These are phyloP conservation scores for Aegilops bicornis DNA, from an alignment of 176 grass and related monocot genomes.

Conservation along the genomic window DNA sequence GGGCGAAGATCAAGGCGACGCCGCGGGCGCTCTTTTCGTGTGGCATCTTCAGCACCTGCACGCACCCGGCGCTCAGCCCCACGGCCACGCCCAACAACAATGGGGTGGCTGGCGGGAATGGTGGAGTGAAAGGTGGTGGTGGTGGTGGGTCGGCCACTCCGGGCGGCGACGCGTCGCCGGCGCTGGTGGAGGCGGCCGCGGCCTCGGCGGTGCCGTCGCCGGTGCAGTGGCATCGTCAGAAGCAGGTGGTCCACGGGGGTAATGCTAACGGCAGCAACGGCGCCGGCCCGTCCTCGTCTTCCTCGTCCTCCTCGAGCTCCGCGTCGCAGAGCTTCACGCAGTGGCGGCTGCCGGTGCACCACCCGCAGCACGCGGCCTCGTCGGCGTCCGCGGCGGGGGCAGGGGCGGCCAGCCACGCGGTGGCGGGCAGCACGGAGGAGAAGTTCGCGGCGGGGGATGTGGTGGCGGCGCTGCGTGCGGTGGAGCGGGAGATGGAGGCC, in stretches of 20 bases:
- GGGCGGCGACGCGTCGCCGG: slow-evolving; percentile 30
- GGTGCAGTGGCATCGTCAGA: neutral
- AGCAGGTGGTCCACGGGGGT: neutral
- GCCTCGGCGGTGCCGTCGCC: neutral
- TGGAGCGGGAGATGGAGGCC: slow-evolving; percentile 54
- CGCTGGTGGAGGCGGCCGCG: neutral
- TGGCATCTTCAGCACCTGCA: slow-evolving; percentile 84
- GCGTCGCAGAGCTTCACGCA: slow-evolving; percentile 87
- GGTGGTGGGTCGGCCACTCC: neutral
- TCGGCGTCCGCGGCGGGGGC: neutral
- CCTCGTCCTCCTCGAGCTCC: slow-evolving; percentile 64
- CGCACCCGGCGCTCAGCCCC: slow-evolving; percentile 66
- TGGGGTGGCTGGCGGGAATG: neutral
- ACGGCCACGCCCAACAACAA: slow-evolving; percentile 49
- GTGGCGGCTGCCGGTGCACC: slow-evolving; percentile 76
- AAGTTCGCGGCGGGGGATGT: slow-evolving; percentile 60
- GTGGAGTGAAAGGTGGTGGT: neutral
- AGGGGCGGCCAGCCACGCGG: neutral
- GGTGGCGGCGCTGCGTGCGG: slow-evolving; percentile 40
- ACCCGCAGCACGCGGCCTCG: slow-evolving; percentile 46
- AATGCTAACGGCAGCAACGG: neutral
- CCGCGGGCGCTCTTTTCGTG: slow-evolving; percentile 76
- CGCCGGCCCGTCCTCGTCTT: slow-evolving; percentile 38
- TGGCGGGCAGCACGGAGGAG: slow-evolving; percentile 36
- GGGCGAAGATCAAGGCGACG: slow-evolving; percentile 60